These are phyloP conservation scores for Scytalidium lignicola DNA, from an alignment of 2,329 filamentous ascomycete species.

Conservation along the genomic window DNA sequence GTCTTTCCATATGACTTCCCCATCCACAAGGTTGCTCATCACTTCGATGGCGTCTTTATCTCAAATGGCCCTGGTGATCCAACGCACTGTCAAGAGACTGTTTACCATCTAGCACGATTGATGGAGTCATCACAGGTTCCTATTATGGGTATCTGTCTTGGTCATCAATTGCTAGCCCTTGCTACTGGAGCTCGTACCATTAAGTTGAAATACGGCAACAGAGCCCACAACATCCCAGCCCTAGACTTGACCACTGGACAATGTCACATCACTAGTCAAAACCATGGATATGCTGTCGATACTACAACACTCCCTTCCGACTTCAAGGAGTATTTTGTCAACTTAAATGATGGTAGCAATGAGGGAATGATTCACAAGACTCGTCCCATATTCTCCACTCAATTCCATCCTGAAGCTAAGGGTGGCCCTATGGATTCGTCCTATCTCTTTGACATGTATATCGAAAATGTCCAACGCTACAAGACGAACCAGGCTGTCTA, in stretches of 20 bases:
- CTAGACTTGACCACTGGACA: constrained; percentile 91
- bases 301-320: constrained; percentile 73
- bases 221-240: constrained; percentile 96
- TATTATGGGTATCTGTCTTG: constrained; percentile 96
- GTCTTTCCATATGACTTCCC: constrained; percentile 96
- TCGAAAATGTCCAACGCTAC: constrained; percentile 83
- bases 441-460: constrained; percentile 94
- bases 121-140: constrained; percentile 90
- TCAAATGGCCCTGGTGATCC: constrained; percentile 98
- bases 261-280: constrained; percentile 98
- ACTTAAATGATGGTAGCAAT: constrained; percentile 95
- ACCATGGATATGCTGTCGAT: constrained; percentile 96
- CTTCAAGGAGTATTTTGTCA: constrained; percentile 98
- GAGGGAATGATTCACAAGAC: constrained; percentile 97
- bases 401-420: constrained; percentile 98
- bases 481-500: constrained; percentile 75
- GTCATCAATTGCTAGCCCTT: constrained; percentile 91
- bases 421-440: constrained; percentile 93
- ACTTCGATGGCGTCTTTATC: constrained; percentile 98
- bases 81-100: constrained; percentile 90
- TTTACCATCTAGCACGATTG: constrained; percentile 84
- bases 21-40: constrained; percentile 95
- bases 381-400: constrained; percentile 94
- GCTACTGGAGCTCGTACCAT: constrained; percentile 84
- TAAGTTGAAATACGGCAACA: constrained; percentile 99